Evolutionary conservation across 257 asterid genomes (phyloP), one percentile per base, ranked within the genome.

Genomic region (Nicotiana undulata): DNA sequence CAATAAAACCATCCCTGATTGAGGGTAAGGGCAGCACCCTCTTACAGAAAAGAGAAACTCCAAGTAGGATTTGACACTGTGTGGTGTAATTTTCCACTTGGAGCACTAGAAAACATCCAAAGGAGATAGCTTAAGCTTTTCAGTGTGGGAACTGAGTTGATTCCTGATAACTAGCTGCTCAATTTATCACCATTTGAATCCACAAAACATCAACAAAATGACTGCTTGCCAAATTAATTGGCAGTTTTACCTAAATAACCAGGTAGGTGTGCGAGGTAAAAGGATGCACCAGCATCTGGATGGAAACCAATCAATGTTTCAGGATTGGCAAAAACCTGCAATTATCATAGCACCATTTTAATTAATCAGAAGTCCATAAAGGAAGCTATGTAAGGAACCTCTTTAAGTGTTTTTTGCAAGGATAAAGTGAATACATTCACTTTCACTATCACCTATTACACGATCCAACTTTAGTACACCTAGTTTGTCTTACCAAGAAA

Each of bases 281-380:
- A 95, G 79, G 98, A 95, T 85, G 98, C 98, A 52, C 93, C 98
- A 4, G 98, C 98, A 82, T 95, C 98, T 44, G 98, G 98, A 85
- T 95, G 98, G 89, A 92, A 95, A 81, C 98, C 98, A 81, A 95
- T 95, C 86, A 86, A 84, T 31, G 93, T 92, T 87, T 95, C 98
- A 3, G 98, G 97, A 1, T 96, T 95, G 79, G 97, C 92, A 88
- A 95, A 95, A 79, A 95, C 90, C 98, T 95, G 79, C 60, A 55
- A n/a, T 55, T 18, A 55, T 55, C 22, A 55, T 16, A 55, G 22
- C 60, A 55, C 22, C 18, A 55, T 55, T 55, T 55, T 55, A 18
- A 55, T 16, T 55, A 55, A 55, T 17, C 60, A 55, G 60, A 55
- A 55, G 9, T 17, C 60, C 60, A 55, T 5, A 16, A 55, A 55